Base-by-base conservation (phyloP, 2,329 filamentous ascomycete genomes). In the Phyllosticta citriasiana region DNA sequence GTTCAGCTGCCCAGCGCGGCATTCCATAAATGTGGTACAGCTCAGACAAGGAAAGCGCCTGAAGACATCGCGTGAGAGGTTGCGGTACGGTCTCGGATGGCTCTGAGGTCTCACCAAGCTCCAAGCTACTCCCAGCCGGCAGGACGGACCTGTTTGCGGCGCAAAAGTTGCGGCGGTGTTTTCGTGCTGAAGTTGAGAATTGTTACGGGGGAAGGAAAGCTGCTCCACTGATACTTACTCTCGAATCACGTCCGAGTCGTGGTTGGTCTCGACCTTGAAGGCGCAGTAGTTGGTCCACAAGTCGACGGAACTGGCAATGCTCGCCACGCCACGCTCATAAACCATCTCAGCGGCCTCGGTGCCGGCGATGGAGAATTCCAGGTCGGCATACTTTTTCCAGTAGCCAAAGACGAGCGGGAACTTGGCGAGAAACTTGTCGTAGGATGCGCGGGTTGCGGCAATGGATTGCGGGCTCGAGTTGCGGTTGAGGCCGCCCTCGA, bases 331-430 rank as follows among this genome's bases (percentile, higher is more conserved):
- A 73, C 94, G 86, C 78, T 99, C 94, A 70, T 97, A 99, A 74
- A 96, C 91, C 88, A 97, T 95, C 75, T 97, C 94, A 59, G 94
- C 94, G 53, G 93, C 93, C 79, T 99, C 94, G 4, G 94, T 95
- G 19, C 94, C 94, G 4, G 91, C 91, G 66, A 99, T 96, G 57
- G 91, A 91, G 77, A 99, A 99, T 72, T 99, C 94, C 65, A 96
- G 82, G 70, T 97, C 93, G 70, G 94, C 94, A 81, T 97, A 99
- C 74, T 97, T 97, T 80, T 97, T 97, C 94, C 94, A 99, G 79
- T 97, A 99, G 58, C 93, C 94, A 70, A 97, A 99, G 50, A 97
- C 84, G 10, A 97, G 82, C 2, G 94, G 94, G 66, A 97, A 99
- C 72, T 96, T 97, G 64, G 89, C 84, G 24, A 99, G 87, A 71